Evolutionary conservation across 371 early-diverging fungal species (phyloP), one percentile per base, ranked within the genome.

Genomic region (Mucor mucedo): DNA sequence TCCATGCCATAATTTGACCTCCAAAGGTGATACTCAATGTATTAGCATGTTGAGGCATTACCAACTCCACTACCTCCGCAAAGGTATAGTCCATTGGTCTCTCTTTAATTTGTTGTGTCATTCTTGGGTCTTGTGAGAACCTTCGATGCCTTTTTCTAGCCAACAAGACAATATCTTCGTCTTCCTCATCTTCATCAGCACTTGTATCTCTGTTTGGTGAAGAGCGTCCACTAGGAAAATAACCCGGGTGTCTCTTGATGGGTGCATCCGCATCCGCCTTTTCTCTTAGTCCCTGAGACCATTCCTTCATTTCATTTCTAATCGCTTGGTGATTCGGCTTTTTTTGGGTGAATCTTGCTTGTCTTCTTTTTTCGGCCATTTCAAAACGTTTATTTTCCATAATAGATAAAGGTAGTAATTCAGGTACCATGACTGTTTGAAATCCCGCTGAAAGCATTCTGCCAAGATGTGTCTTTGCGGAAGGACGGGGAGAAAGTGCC

Each of bases 41-140:
- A 55, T 92, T 92, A 28, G 90, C 89, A 72, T 92, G 91, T 40
- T 89, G 89, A 13, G 92, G 92, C 78, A 92, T 80, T 7, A 92
- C 87, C 49, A 89, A 60, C 41, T 91, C 84, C 0, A 87, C 85
- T 11, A 84, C 77, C 65, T 92, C 88, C 2, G 89, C 84, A 77
- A 83, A 88, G 0, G 86, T 86, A 2, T 68, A 69, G n/a, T 73
- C 72, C 72, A 86, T 84, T 7, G 65, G 61, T 16, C 73, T 73
- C 32, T 71, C 71, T 27, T 67, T 68, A 0, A 57, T 40, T 9
- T 75, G 78, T 14, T 73, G 70, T 29, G 68, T 9, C 71, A 80
- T 69, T 6, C 66, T 55, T 14, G 79, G 75, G 55, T 78, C 82
- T 14, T 66, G 70, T 1, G 82, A 81, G 39, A 73, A 81, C 2